Base-by-base conservation (phyloP, 257 asterid species). In the Craterostigma plantagineum region DNA sequence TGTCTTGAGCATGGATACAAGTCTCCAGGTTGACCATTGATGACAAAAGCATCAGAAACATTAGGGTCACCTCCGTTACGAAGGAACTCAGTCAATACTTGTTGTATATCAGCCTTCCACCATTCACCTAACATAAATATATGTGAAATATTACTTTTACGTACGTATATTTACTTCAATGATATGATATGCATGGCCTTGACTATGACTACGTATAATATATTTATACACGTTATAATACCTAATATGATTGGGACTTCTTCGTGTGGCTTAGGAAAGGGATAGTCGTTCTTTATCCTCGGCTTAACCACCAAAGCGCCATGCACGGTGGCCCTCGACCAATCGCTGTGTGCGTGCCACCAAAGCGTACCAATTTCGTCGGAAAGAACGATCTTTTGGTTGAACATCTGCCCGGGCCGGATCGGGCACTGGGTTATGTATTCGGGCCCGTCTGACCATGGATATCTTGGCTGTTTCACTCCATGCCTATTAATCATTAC, bases 1-100 rank as follows among this genome's bases (percentile, higher is more conserved):
- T 46, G 59, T 12, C 8, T 30, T 4, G 90, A 76, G 59, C 90
- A 76, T 10, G 67, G 67, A 42, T 67, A 67, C 7, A 16, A 23
- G 42, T 69, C 73, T 11, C 91, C 91, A 7, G 83, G 91, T 37
- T 77, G 91, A 8, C 91, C 82, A 36, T 76, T 76, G 35, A 76
- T 64, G 0, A 67, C 59, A 45, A 48, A 72, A 9, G 90, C 79
- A 55, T 76, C 79, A 7, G 90, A 69, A 18, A n/a, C 16, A 30
- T 61, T 66, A 3, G 79, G 74, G 34, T 46, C 79, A 4, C 56
- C 76, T 36, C 82, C 90, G 13, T 1, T 56, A 15, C 12, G 16
- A 0, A 65, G 36, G 47, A 64, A 72, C 10, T 69, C 67, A 36
- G 8, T 44, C 0, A 66, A 15, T 23, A 76, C 62, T 2, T 42